Percentiles rank a stretch among this genome's conserved stretches.
phyloP scores from a whole-genome alignment of 2,329 filamentous ascomycete genomes.

The Allantophomopsis lycopodina region DNA sequence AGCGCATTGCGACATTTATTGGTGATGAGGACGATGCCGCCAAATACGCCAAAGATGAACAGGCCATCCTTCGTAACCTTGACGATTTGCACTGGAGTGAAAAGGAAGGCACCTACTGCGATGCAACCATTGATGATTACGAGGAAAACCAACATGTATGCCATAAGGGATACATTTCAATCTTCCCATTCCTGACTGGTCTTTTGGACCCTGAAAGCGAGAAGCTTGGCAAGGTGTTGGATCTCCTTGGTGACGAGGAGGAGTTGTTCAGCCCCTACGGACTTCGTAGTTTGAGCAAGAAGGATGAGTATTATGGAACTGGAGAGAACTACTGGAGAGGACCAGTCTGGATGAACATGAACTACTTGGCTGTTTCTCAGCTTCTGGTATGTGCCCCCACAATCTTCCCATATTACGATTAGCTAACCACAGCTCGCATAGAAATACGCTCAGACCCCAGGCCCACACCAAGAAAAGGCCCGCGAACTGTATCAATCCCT shows the following conservation, averaged over 20 bases:
- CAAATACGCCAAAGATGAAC: conserved; percentile 57
- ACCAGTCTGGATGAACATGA: conserved; percentile 92
- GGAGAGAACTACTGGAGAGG: conserved; percentile 96
- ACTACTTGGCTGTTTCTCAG: conserved; percentile 73
- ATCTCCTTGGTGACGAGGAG: conserved; percentile 66
- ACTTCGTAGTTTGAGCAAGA: conserved; percentile 78
- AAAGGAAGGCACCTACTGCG: conserved; percentile 72
- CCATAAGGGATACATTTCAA: conserved; percentile 89
- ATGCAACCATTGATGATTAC: conserved; percentile 88
- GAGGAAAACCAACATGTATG: conserved; percentile 85
- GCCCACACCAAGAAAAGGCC: conserved; percentile 57
- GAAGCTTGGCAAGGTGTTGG: conserved; percentile 60
- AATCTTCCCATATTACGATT: conserved; percentile 4
- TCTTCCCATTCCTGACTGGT: conserved; percentile 85
- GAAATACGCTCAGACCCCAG: conserved; percentile 43
- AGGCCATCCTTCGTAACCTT: conserved; percentile 72
- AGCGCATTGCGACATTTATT: conserved; percentile 66
- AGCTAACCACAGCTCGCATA: conserved; percentile 15
- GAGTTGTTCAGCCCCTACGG: conserved; percentile 86
- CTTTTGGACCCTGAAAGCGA: conserved; percentile 62
- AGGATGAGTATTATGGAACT: conserved; percentile 72
- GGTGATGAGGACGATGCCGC: conserved; percentile 62
- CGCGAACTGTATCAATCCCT: conserved; percentile 62
- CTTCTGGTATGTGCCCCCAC: conserved; percentile 50
- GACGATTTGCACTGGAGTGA: conserved; percentile 90